phyloP scores from a whole-genome alignment of 2,329 filamentous ascomycete genomes.

The Capronia americana region DNA sequence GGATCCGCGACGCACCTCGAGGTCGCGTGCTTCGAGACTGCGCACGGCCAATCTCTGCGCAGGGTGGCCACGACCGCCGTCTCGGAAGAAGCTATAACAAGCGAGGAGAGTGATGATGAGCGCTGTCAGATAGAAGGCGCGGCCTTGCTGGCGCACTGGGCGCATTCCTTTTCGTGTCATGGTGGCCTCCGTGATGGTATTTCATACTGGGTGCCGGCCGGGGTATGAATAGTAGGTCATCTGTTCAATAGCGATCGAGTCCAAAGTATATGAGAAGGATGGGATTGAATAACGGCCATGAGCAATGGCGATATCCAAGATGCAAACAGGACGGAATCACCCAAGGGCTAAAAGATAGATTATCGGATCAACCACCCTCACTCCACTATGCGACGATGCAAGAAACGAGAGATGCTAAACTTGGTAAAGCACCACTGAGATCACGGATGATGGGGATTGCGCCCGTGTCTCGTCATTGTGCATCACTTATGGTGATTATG shows the following conservation, averaged over 20 bases:
- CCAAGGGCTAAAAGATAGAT: not conserved
- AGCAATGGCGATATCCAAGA: not conserved
- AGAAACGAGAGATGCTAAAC: constrained; percentile 2
- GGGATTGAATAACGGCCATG: not conserved
- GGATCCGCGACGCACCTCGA: constrained; percentile 30
- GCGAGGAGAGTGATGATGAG: constrained; percentile 35
- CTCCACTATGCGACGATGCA: constrained; percentile 4
- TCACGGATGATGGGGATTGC: not conserved
- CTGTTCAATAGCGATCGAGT: not conserved
- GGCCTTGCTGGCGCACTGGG: constrained; percentile 29
- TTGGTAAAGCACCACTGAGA: constrained; percentile 4
- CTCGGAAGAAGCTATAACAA: constrained; percentile 33
- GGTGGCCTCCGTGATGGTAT: constrained; percentile 13
- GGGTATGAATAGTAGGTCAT: not conserved
- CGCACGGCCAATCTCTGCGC: constrained; percentile 23
- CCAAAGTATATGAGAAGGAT: not conserved
- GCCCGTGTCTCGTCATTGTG: constrained; percentile 13
- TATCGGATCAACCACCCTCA: not conserved
- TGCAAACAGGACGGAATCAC: not conserved
- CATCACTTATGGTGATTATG: constrained; percentile 1
- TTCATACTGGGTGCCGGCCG: constrained; percentile 23
- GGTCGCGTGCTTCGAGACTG: constrained; percentile 30
- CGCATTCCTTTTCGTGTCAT: constrained; percentile 24
- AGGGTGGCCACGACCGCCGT: constrained; percentile 5
- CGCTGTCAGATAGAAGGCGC: constrained; percentile 35